These are phyloP conservation scores for Myxozyma neotropica DNA, from an alignment of 805 yeast species.

Conservation along the genomic window DNA sequence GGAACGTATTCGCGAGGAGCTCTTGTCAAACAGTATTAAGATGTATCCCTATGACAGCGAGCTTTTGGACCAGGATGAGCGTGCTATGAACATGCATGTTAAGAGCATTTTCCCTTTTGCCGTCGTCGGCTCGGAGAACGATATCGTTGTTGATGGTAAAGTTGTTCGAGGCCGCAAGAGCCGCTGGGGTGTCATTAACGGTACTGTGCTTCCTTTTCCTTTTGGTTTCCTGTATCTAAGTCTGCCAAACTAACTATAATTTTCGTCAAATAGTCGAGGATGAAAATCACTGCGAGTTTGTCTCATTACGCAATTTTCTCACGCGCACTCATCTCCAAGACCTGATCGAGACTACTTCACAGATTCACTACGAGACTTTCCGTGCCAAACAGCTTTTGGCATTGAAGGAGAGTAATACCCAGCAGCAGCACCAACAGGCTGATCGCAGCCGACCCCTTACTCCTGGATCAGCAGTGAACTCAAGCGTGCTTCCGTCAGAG, in stretches of 20 bases:
- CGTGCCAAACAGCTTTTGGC: slow-evolving; percentile 93
- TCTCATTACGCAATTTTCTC: slow-evolving; percentile 87
- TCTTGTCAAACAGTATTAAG: slow-evolving; percentile 67
- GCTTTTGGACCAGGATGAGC: slow-evolving; percentile 53
- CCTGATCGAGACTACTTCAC: slow-evolving; percentile 87
- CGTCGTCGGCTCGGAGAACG: slow-evolving; percentile 84
- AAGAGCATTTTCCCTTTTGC: slow-evolving; percentile 78
- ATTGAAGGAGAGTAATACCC: slow-evolving; percentile 65
- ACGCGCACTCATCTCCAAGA: slow-evolving; percentile 96
- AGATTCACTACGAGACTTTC: slow-evolving; percentile 87
- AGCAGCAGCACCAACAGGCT: slow-evolving; percentile 7
- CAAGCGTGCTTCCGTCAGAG: neutral
- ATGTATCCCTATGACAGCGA: slow-evolving; percentile 72
- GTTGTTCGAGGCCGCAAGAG: slow-evolving; percentile 87
- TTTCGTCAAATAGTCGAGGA: slow-evolving; percentile 64
- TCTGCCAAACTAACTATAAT: neutral
- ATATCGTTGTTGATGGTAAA: slow-evolving; percentile 74
- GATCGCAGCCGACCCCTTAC: slow-evolving; percentile 24
- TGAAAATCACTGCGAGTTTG: slow-evolving; percentile 93
- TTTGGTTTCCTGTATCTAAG: neutral
- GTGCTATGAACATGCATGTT: slow-evolving; percentile 55
- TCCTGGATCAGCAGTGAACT: slow-evolving; percentile 13
- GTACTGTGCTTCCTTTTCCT: slow-evolving; percentile 9
- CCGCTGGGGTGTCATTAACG: slow-evolving; percentile 87
- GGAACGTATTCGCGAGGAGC: slow-evolving; percentile 66